Evolutionary conservation across 2,329 filamentous ascomycete genomes (phyloP), one percentile per base, ranked within the genome.

Genomic region (Aspergillus sp.): DNA sequence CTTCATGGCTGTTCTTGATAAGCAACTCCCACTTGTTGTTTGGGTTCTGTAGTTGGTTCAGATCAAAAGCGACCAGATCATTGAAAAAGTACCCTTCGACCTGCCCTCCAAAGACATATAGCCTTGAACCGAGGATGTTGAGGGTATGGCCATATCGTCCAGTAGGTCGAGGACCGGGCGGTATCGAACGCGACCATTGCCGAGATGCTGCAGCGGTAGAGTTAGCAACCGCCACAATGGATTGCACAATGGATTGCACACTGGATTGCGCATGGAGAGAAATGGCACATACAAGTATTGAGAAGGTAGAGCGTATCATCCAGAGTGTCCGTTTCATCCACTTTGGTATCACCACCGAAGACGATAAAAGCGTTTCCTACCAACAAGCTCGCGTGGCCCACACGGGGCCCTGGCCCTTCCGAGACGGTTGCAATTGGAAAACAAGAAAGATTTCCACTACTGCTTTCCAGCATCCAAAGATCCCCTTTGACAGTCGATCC

Each of bases 321-420:
- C 61, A 99, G 82, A 53, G 91, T 84, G 77, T 99, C 95, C 34
- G 88, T 87, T 72, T 98, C 95, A 59, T 97, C 93, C 74, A 97
- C 90, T 79, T 99, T 99, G 55, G 95, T 99, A 77, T 99, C 96
- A 74, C 95, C 95, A 54, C 95, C 96, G 74, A 98, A 99, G 13
- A 99, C 95, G 69, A 99, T 99, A 76, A 98, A 99, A 0, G 95
- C 95, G 78, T 99, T 99, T 61, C 96, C 96, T 57, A 99, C 95
- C 17, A 99, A 84, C 71, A 99, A 82, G 82, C 93, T 96, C 22
- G 94, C 86, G 80, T 99, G 95, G 3, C 95, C 95, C 56, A 99
- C 95, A 80, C 95, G 87, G 1, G 96, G 95, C 4, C 95, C 93
- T 1, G 95, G 96, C 0, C 95, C 95, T 77, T 99, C 95, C 22